phyloP scores from a whole-genome alignment of 2,329 filamentous ascomycete genomes.

The Fusarium tanahbumbuense region DNA sequence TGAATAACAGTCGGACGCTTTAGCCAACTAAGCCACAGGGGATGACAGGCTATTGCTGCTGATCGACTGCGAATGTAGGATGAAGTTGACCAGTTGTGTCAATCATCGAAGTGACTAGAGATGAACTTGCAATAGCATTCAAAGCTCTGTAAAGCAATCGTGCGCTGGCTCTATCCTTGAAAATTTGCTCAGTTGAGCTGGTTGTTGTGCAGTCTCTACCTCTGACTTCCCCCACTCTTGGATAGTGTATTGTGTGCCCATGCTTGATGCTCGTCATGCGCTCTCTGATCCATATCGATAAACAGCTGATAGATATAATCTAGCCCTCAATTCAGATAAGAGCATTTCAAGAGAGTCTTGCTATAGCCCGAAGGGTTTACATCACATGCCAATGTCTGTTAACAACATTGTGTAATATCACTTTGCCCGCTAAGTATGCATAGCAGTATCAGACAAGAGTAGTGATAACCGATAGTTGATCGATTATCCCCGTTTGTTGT shows the following conservation, averaged over 20 bases:
- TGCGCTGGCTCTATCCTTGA: neutral
- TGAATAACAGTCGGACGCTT: conserved; percentile 38
- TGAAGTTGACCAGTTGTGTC: neutral
- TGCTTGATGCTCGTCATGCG: neutral
- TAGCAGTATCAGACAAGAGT: neutral
- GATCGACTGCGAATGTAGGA: fast-evolving
- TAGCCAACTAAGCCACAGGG: conserved; percentile 8
- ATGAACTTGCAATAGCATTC: neutral
- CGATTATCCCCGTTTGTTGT: neutral
- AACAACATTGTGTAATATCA: neutral
- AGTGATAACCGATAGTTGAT: neutral
- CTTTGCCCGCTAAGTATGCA: neutral
- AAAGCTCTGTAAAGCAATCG: neutral
- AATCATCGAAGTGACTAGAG: neutral
- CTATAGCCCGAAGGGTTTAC: neutral
- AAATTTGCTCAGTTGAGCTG: neutral
- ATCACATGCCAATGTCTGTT: neutral
- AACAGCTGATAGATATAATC: neutral
- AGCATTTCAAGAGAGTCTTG: neutral
- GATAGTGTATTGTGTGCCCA: neutral
- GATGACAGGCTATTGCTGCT: neutral
- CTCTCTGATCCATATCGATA: neutral
- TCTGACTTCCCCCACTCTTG: neutral
- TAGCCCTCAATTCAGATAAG: too few species aligned
- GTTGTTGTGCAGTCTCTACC: neutral